Percentiles rank a stretch among this genome's conserved stretches.
Conservation (phyloP, 768 basidiomycete genomes). For the Chalciporus piperatus region DNA sequence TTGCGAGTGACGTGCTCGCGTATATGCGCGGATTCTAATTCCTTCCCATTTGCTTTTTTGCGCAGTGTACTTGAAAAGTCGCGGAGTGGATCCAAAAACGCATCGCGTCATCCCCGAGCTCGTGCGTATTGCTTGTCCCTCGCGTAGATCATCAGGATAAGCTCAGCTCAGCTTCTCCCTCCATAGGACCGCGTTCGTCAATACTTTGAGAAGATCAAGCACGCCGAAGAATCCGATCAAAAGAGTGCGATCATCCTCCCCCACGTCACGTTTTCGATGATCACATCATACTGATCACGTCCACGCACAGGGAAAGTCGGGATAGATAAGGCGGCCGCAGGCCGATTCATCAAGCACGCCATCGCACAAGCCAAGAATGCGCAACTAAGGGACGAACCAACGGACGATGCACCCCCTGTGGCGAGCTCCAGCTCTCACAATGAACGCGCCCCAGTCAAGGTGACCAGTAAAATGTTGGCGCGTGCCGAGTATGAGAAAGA, state of each 20-base stretch:
- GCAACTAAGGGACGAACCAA: constrained; percentile 32
- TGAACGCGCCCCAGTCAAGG: constrained; percentile 45
- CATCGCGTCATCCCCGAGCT: constrained; percentile 73
- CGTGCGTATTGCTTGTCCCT: constrained; percentile 14
- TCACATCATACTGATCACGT: neutral
- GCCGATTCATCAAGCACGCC: constrained; percentile 81
- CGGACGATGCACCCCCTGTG: constrained; percentile 4
- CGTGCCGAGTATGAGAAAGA: constrained; percentile 62
- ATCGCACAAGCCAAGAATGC: constrained; percentile 57
- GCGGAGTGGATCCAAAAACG: constrained; percentile 74
- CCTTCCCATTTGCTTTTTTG: neutral
- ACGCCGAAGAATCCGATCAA: constrained; percentile 64
- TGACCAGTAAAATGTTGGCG: constrained; percentile 74
- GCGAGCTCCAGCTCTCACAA: constrained; percentile 12
- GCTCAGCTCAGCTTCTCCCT: neutral
- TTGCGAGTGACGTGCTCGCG: too few relatives aligned
- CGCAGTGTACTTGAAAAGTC: constrained; percentile 76
- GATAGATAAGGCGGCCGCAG: constrained; percentile 79
- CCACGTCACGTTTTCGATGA: neutral
- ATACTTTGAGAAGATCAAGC: constrained; percentile 81
- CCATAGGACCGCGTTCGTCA: constrained; percentile 67
- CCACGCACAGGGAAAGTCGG: constrained; percentile 35
- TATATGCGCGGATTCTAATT: neutral
- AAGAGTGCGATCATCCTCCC: constrained; percentile 28
- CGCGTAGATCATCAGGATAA: neutral